Percentiles rank a stretch among this genome's conserved stretches.
Evolutionary conservation across 2,329 filamentous ascomycete species (phyloP).

Genomic region (Ascochyta koolunga): DNA sequence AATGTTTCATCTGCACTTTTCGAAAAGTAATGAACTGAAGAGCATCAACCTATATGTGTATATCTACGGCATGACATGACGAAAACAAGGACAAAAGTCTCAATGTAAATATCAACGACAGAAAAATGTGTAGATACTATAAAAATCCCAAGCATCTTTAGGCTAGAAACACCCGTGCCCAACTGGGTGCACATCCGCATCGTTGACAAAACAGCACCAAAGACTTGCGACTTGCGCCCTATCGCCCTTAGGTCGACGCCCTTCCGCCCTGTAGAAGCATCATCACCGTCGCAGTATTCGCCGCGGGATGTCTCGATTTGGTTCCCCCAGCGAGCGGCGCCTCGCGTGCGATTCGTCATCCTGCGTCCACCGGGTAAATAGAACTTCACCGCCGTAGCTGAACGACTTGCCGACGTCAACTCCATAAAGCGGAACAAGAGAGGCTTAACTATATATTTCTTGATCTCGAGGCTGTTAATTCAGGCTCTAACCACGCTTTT

Average conservation of each 20-base stretch:
- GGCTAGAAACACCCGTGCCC: neutral
- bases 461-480: too few species aligned
- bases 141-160: neutral
- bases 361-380: constrained; percentile 14
- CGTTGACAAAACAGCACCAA: constrained; percentile 4
- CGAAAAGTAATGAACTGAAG: too few species aligned
- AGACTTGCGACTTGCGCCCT: neutral
- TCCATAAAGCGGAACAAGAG: neutral
- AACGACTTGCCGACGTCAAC: constrained; percentile 1
- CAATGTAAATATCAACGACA: constrained; percentile 1
- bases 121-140: neutral
- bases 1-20: neutral
- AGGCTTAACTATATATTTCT: neutral
- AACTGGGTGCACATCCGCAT: neutral
- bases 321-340: neutral
- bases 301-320: constrained; percentile 3
- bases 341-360: neutral
- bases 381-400: constrained; percentile 12
- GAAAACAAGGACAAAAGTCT: neutral
- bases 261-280: constrained; percentile 2
- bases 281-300: neutral
- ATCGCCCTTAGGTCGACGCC: neutral
- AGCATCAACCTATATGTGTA: neutral
- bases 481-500: too few species aligned
- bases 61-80: neutral